Evolutionary conservation across 352 stramenopile genomes (phyloP), one percentile per base, ranked within the genome.

Genomic region (Phytophthora fragariae): DNA sequence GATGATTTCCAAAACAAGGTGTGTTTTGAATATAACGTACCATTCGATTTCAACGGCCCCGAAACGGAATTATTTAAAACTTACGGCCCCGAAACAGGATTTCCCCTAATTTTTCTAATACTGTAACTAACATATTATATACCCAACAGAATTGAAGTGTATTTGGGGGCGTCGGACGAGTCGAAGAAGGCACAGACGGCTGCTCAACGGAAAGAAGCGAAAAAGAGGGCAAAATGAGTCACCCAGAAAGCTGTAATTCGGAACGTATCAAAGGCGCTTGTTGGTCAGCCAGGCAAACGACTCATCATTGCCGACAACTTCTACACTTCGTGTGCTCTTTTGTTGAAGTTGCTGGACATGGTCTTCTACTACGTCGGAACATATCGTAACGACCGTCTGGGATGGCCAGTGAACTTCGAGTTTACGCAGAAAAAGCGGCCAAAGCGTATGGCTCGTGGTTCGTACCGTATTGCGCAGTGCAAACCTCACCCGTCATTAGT

Each of bases 81-180:
- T 27, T 27, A 27, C 24, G 24, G 24, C 24, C 24, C 24, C 24
- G 24, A 27, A 27, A 27, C 24, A 27, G 24, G 24, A 27, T 27
- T 27, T 27, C 24, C 24, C 24, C 24, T 27, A 27, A 27, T 27
- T 27, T 27, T 27, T 27, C 24, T 27, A 27, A 2, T 27, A 27
- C 24, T 27, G 24, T 27, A 27, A 1, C 27, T 31, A 31, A 31
- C 27, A 31, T 31, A 31, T 31, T 31, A 3, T 31, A 5, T 31
- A 31, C 3, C 27, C 27, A 53, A 66, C 62, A 70, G 53, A 54
- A 56, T 70, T 59, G 55, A 70, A 59, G 56, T 70, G 0, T 75
- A 71, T 21, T 14, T 58, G 24, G 49, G 56, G 1, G 27, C 21
- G 9, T 44, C 35, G 35, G 35, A 44, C 12, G 35, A 44, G 12